Evolutionary conservation across 768 basidiomycete genomes (phyloP), one percentile per base, ranked within the genome.

Genomic region (Tulasnella calospora): DNA sequence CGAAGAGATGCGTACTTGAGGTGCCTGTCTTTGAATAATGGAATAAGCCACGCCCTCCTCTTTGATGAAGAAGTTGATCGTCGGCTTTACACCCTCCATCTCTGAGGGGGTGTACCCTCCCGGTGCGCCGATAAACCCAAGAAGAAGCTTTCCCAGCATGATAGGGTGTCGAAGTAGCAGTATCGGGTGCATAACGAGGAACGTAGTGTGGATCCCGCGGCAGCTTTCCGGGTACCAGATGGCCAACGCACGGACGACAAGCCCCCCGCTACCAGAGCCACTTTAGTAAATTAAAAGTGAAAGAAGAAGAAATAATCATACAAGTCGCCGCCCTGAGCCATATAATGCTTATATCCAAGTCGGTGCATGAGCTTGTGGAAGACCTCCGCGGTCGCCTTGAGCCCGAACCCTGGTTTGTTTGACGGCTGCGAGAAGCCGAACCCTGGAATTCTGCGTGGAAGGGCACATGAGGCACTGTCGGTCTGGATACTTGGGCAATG

Each of bases 311-410:
- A 41, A 76, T 13, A 9, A 23, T 3, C 40, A 1, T 38, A 78
- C 77, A 67, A 78, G 69, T 78, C 77, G 2, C 77, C 77, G 9
- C 77, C 77, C 36, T 78, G 77, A 1, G 77, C 77, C n/a, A 78
- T 33, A 27, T 78, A 78, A 38, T 71, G 77, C 13, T 30, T 10
- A 44, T 78, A 78, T 46, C 77, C 77, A 27, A 78, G 67, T 23
- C 46, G 40, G 21, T 44, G 71, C 77, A 78, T 78, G 36, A 78
- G 77, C 35, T 72, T 71, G 40, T 78, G 71, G 38, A 78, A 78
- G 69, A 78, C 71, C 17, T 70, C 55, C 27, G 77, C 77, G 17
- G 46, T 78, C 33, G 27, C 38, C 46, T 57, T 44, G 38, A 78
- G 12, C n/a, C 77, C 77, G 41, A 78, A 41, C 17, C 77, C 77